Conservation (phyloP, 75 land plant genomes). For the Ceratopteris richardii region DNA sequence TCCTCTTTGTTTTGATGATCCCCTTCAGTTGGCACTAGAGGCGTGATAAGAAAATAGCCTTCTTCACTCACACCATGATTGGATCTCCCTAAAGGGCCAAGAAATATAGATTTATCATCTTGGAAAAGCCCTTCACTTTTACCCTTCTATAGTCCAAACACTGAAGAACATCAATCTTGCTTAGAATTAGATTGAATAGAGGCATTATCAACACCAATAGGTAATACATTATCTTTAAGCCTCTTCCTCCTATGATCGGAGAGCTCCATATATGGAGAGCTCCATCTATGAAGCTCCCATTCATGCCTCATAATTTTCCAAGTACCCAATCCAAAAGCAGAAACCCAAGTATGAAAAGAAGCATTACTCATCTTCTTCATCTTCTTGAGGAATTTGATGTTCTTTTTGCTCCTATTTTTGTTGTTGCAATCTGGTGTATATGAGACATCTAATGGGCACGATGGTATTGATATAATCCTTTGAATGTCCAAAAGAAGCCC, state of each 20-base stretch:
- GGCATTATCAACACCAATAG: conserved; percentile 12
- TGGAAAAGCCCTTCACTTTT: conserved; percentile 62
- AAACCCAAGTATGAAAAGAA: conserved; percentile 76
- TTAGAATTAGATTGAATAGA: conserved; percentile 1
- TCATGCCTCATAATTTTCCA: conserved; percentile 83
- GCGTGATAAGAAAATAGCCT: conserved; percentile 85
- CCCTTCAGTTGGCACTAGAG: conserved; percentile 35
- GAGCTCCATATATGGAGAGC: conserved; percentile 45
- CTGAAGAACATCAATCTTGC: conserved; percentile 10
- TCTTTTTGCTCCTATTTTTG: too few species aligned
- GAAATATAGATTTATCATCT: conserved; percentile 62
- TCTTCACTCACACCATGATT: conserved; percentile 83
- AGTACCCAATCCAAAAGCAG: conserved; percentile 90
- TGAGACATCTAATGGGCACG: too few species aligned
- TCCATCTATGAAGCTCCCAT: conserved; percentile 42
- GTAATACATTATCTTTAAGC: conserved; percentile 56
- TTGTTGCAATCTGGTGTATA: too few species aligned
- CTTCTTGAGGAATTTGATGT: too few species aligned
- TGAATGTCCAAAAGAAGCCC: too few species aligned
- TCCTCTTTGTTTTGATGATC: conserved; percentile 57
- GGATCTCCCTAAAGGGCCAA: conserved; percentile 84
- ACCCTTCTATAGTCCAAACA: conserved; percentile 76
- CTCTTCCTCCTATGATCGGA: conserved; percentile 59
- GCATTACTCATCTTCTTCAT: conserved; percentile 40
- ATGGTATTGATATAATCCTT: too few species aligned